Conservation (phyloP, 2,329 filamentous ascomycete genomes). For the Pestalotiopsis sp. region DNA sequence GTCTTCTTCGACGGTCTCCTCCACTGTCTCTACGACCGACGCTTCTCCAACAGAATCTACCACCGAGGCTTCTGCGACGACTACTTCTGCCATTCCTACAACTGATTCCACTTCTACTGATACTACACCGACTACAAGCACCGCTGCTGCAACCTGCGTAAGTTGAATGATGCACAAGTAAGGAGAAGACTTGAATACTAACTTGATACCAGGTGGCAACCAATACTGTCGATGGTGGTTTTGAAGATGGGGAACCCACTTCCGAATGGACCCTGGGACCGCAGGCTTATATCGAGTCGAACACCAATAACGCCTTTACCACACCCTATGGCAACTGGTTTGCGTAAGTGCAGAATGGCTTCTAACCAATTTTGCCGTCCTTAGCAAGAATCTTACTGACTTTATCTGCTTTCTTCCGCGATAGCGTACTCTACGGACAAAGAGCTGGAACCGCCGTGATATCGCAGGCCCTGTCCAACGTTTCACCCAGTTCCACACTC, state of each 20-base stretch:
- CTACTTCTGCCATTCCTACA: not conserved
- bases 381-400: not conserved
- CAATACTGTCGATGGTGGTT: not conserved
- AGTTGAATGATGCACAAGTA: not conserved
- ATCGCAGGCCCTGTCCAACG: not conserved
- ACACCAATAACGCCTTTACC: not conserved
- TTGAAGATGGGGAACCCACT: not conserved
- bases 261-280: not conserved
- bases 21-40: not conserved
- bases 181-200: not conserved
- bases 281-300: not conserved
- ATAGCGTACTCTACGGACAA: not conserved
- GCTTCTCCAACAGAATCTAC: not conserved
- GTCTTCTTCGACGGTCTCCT: not conserved
- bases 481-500: not conserved
- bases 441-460: not conserved
- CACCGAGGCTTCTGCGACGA: not conserved
- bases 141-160: not conserved
- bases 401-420: not conserved
- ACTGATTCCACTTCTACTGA: not conserved
- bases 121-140: not conserved
- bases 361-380: not conserved
- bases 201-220: not conserved
- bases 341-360: not conserved
- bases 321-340: not conserved